Evolutionary conservation across 1,284 basidiomycete genomes (phyloP).

Genomic region (Mycena citricolor): DNA sequence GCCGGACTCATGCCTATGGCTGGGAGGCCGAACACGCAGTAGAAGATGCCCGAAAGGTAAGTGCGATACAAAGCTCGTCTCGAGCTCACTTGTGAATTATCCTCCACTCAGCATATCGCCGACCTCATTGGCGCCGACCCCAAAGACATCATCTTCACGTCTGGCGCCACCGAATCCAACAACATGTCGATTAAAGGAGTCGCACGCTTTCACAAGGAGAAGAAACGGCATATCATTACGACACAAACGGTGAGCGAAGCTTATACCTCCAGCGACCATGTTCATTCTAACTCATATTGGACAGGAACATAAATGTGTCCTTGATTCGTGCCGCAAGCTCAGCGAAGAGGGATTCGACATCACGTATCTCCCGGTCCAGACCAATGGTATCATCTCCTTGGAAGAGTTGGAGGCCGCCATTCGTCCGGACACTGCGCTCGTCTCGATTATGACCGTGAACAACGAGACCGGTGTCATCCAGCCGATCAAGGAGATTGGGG

Average conservation of each 20-base stretch:
- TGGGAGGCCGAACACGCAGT: constrained; percentile 98
- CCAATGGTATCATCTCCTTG: constrained; percentile 83
- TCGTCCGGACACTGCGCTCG: constrained; percentile 82
- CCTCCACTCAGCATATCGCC: constrained; percentile 70
- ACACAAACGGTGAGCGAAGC: constrained; percentile 85
- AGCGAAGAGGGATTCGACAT: constrained; percentile 97
- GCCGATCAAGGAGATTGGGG: constrained; percentile 94
- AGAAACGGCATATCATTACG: constrained; percentile 89
- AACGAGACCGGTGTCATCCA: constrained; percentile 99
- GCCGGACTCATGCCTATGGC: constrained; percentile 96
- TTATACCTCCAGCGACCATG: constrained; percentile 5
- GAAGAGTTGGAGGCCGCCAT: constrained; percentile 79
- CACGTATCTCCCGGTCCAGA: constrained; percentile 93
- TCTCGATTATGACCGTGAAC: constrained; percentile 99
- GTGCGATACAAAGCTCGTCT: constrained; percentile 20
- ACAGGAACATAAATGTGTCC: constrained; percentile 98
- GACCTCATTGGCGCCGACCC: constrained; percentile 90
- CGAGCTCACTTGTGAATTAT: constrained; percentile 21
- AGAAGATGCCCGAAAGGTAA: constrained; percentile 84
- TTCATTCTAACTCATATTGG: constrained; percentile 21
- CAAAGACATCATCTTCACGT: constrained; percentile 98
- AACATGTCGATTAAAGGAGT: constrained; percentile 99
- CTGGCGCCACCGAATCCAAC: constrained; percentile 97
- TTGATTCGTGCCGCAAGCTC: constrained; percentile 95
- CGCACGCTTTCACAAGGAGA: constrained; percentile 90